Percentiles rank a stretch among this genome's conserved stretches.
Conservation (phyloP, 306 rosid genomes). For the Glycine tomentella region DNA sequence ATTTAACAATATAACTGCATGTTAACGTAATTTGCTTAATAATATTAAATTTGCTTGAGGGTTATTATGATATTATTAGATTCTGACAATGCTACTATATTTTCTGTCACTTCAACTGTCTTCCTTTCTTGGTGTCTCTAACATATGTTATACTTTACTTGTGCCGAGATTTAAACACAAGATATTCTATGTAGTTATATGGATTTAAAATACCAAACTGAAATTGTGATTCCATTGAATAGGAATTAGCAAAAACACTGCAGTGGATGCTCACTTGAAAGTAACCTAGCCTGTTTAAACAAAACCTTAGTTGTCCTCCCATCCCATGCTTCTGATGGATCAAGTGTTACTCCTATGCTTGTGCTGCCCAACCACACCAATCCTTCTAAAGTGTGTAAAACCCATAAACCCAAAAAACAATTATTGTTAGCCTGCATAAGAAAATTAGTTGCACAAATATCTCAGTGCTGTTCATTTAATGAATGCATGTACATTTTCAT, state of each 20-base stretch:
- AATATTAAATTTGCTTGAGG: slow-evolving; percentile 18
- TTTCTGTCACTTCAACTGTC: slow-evolving; percentile 26
- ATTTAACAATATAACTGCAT: slow-evolving; percentile 3
- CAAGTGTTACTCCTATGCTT: not conserved
- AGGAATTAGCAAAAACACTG: slow-evolving; percentile 27
- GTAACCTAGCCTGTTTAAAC: not conserved
- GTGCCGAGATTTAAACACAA: not conserved
- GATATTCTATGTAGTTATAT: not conserved
- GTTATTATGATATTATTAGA: slow-evolving; percentile 13
- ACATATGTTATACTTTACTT: not conserved
- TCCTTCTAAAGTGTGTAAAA: slow-evolving; percentile 20
- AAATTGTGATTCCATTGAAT: not conserved
- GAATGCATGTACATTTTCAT: not conserved
- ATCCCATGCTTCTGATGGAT: not conserved
- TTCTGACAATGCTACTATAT: not conserved
- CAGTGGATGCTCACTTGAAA: slow-evolving; percentile 16
- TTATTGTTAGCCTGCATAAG: slow-evolving; percentile 8
- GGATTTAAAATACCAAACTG: not conserved
- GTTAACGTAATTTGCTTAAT: not conserved
- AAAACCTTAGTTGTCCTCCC: not conserved
- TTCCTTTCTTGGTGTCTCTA: slow-evolving; percentile 2
- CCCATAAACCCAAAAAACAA: not conserved
- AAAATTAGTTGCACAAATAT: not conserved
- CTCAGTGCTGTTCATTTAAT: not conserved
- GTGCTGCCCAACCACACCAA: slow-evolving; percentile 13